phyloP scores from a whole-genome alignment of 306 rosid species.

The Inga leiocalycina region DNA sequence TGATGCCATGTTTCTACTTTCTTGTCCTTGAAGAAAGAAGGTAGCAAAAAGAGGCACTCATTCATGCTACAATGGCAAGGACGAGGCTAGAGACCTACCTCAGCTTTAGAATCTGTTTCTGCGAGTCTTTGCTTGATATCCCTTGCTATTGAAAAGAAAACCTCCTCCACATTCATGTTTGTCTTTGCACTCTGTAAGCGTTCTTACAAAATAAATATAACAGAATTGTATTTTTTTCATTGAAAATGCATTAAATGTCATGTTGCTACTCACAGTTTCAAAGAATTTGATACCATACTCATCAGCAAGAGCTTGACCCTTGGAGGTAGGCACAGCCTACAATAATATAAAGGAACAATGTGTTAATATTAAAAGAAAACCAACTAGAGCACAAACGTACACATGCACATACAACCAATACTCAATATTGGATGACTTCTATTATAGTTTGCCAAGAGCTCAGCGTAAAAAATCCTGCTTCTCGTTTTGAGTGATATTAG shows the following conservation, averaged over 20 bases:
- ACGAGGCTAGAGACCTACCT: constrained; percentile 42
- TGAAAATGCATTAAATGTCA: constrained; percentile 16
- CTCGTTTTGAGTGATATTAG: neutral
- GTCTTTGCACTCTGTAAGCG: constrained; percentile 78
- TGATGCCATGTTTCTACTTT: neutral
- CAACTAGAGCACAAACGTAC: neutral
- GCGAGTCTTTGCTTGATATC: constrained; percentile 77
- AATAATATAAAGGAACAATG: constrained; percentile 22
- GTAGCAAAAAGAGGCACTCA: neutral
- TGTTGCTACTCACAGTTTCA: constrained; percentile 68
- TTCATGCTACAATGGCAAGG: constrained; percentile 5
- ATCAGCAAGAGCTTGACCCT: constrained; percentile 87
- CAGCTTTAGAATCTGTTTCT: constrained; percentile 68
- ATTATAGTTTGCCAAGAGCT: neutral
- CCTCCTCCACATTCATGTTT: constrained; percentile 80
- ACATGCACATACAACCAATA: neutral
- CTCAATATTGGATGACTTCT: too few species aligned
- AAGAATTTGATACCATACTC: constrained; percentile 82
- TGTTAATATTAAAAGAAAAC: constrained; percentile 5
- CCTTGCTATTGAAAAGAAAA: constrained; percentile 78
- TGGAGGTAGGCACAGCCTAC: constrained; percentile 77
- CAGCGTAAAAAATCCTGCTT: neutral
- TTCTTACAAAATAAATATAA: constrained; percentile 24
- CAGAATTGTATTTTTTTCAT: neutral
- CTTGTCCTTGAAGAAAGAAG: neutral